Base-by-base conservation (phyloP, 768 basidiomycete species). In the Auriscalpium microsporum region DNA sequence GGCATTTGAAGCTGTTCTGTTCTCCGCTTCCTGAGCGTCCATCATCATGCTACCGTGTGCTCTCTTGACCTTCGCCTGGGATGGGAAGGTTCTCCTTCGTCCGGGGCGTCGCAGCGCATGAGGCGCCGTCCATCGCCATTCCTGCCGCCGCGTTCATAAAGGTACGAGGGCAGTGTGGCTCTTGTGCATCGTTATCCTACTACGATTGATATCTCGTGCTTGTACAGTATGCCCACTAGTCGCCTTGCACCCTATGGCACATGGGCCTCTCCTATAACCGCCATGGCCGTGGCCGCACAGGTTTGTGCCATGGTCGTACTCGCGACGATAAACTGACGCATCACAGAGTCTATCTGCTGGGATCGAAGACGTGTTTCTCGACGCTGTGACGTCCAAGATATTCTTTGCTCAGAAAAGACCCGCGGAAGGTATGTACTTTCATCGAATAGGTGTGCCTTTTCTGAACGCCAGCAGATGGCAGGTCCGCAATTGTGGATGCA, bases 371-470 rank as follows among this genome's bases (percentile, higher is more conserved):
- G 33, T 58, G 11, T 21, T 56, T 42, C 38, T 58, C 17, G 57
- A 58, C 37, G 13, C 21, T 8, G 51, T 42, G 11, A 40, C 51
- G 36, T 38, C 36, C 17, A 37, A 52, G 37, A 52, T 57, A 9
- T 57, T 55, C 45, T 35, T 54, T 46, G 56, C 53, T 13, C 56
- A 57, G 52, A 57, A 57, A 8, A 53, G 56, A 3, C 42, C 52
- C 10, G 28, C 19, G 6, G 56, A 57, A 38, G 38, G 56, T 57
- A 38, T 17, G 42, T 53, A 33, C 11, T 21, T 21, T 35, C 40
- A 21, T 37, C 33, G 35, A n/a, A 11, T 13, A 36, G 11, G 10
- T 10, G 17, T 48, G 23, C 16, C 23, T 37, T 53, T 33, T 40
- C n/a, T 28, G 14, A 28, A 3, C 11, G 17, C 19, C 55, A 38